Evolutionary conservation across 345 rosid species (phyloP).

Genomic region (Garcia nutans): DNA sequence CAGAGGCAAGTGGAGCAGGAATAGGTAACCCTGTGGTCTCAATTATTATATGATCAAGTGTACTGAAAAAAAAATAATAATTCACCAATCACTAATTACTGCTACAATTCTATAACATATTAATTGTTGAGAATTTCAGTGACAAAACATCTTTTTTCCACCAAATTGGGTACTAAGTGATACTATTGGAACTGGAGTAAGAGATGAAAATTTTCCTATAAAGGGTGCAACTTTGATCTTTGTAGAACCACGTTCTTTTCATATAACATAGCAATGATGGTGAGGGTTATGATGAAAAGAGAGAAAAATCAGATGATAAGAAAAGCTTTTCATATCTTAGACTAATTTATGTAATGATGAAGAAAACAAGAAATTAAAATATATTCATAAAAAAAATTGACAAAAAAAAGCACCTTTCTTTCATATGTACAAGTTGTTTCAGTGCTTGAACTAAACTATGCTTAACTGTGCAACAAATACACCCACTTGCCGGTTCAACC

Average conservation of each 20-base stretch:
- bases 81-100: conserved; percentile 4
- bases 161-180: not conserved
- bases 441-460: conserved; percentile 91
- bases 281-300: too few relatives aligned
- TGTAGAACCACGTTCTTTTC: too few relatives aligned
- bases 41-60: conserved; percentile 88
- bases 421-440: conserved; percentile 87
- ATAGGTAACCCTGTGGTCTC: conserved; percentile 99
- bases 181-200: too few relatives aligned
- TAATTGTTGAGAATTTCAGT: not conserved
- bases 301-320: too few relatives aligned
- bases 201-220: too few relatives aligned
- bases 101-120: not conserved
- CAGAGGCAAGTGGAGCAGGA: conserved; percentile 90
- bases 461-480: conserved; percentile 91
- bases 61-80: conserved; percentile 28
- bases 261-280: too few relatives aligned
- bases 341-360: not conserved
- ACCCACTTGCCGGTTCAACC: conserved; percentile 93
- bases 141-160: not conserved
- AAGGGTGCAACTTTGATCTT: too few relatives aligned
- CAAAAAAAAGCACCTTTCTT: conserved; percentile 55
- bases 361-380: not conserved
- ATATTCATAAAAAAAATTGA: not conserved
- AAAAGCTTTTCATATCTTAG: not conserved